These are phyloP conservation scores for Bathelium albidoporum DNA, from an alignment of 495 filamentous ascomycete species.

Conservation along the genomic window DNA sequence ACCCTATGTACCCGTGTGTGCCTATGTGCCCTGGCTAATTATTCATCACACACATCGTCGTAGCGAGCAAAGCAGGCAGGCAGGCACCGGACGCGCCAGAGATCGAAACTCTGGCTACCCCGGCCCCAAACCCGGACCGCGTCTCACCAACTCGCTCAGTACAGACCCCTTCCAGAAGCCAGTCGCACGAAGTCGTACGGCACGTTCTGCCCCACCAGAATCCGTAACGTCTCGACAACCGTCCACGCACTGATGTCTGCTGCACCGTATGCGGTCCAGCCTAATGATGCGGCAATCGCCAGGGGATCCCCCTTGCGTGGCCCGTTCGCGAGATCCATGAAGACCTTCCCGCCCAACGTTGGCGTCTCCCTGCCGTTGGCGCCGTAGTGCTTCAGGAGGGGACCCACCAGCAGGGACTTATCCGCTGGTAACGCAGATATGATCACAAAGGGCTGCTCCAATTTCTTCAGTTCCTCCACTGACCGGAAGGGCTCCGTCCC, in stretches of 20 bases:
- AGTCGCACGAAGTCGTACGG: slow-evolving; percentile 77
- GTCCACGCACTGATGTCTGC: slow-evolving; percentile 73
- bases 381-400: slow-evolving; percentile 57
- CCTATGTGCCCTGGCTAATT: not conserved
- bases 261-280: slow-evolving; percentile 69
- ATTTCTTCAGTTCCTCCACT: slow-evolving; percentile 64
- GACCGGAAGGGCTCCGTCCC: slow-evolving; percentile 69
- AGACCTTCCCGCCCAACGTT: slow-evolving; percentile 59
- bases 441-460: slow-evolving; percentile 68
- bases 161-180: slow-evolving; percentile 60
- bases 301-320: slow-evolving; percentile 53
- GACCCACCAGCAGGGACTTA: slow-evolving; percentile 69
- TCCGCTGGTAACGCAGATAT: slow-evolving; percentile 67
- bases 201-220: slow-evolving; percentile 76
- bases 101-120: not conserved
- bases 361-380: slow-evolving; percentile 33
- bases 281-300: slow-evolving; percentile 54
- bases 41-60: no score
- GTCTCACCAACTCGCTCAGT: slow-evolving; percentile 31
- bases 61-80: no score
- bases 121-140: not conserved
- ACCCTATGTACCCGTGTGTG: no score
- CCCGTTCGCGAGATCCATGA: slow-evolving; percentile 66
- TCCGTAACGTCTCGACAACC: slow-evolving; percentile 64
- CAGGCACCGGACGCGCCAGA: no score